Percentiles rank a stretch among this genome's conserved stretches.
phyloP scores from a whole-genome alignment of 1,139 yeast species.

The Yamadazyma sp. region DNA sequence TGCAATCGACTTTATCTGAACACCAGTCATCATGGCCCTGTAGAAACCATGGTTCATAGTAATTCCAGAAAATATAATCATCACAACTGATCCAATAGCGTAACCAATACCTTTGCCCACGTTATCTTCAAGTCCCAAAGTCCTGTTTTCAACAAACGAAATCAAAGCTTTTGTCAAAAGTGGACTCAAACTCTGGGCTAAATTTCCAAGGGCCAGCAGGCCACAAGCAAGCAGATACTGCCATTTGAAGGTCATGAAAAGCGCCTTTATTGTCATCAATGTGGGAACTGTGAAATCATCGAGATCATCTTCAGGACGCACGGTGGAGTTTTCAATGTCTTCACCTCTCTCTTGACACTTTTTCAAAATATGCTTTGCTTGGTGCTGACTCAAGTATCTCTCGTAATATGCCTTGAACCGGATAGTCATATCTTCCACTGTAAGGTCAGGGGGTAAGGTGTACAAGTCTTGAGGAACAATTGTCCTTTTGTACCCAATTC shows the following conservation, averaged over 20 bases:
- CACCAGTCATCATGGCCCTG: conserved; percentile 47
- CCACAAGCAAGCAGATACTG: conserved; percentile 25
- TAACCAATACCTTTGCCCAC: conserved; percentile 40
- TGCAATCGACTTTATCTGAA: conserved; percentile 63
- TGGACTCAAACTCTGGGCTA: conserved; percentile 25
- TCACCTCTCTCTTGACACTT: conserved; percentile 30
- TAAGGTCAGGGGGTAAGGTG: conserved; percentile 48
- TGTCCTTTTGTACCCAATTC: conserved; percentile 66
- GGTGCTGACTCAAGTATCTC: conserved; percentile 27
- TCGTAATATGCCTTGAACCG: conserved; percentile 31
- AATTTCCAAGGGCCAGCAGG: conserved; percentile 20
- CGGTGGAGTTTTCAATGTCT: conserved; percentile 21
- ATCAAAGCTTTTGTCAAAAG: conserved; percentile 31
- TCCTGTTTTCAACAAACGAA: conserved; percentile 24
- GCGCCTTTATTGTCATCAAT: conserved; percentile 18
- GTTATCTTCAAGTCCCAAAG: conserved; percentile 22
- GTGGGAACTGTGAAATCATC: conserved; percentile 25
- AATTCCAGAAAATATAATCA: conserved; percentile 34
- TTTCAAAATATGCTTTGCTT: conserved; percentile 19
- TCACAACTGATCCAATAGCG: conserved; percentile 28
- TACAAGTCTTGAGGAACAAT: conserved; percentile 64
- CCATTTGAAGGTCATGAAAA: conserved; percentile 30
- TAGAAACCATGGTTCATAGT: conserved; percentile 19
- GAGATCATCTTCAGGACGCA: conserved; percentile 24
- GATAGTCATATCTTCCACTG: conserved; percentile 47